These are phyloP conservation scores for Choricystis sp. DNA, from an alignment of 139 green algal species.

Conservation along the genomic window DNA sequence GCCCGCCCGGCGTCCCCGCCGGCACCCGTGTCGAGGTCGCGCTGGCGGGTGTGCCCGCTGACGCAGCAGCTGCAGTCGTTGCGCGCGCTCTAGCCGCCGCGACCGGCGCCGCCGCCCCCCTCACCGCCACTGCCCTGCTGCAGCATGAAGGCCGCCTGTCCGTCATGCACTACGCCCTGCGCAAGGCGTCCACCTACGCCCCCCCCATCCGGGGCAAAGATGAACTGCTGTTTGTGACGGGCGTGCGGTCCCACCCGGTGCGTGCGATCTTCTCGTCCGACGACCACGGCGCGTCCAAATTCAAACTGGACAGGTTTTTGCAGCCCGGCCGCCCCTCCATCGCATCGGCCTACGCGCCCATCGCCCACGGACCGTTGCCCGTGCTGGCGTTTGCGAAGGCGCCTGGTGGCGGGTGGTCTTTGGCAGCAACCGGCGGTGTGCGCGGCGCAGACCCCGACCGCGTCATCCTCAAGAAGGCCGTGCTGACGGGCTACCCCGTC, in stretches of 20 bases:
- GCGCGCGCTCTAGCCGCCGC: constrained; percentile 9
- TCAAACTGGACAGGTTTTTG: constrained; percentile 89
- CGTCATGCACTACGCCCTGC: constrained; percentile 65
- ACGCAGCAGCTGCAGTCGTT: constrained; percentile 23
- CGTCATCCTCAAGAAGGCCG: constrained; percentile 73
- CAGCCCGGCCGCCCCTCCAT: constrained; percentile 36
- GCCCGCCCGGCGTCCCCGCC: constrained; percentile 8
- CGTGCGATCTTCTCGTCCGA: constrained; percentile 55
- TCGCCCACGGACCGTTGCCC: constrained; percentile 66
- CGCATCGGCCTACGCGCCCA: constrained; percentile 66
- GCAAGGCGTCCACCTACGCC: constrained; percentile 37
- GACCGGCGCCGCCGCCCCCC: constrained; percentile 16
- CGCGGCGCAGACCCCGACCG: constrained; percentile 65
- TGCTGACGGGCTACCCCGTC: constrained; percentile 70
- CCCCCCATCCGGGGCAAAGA: constrained; percentile 65
- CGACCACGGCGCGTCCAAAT: constrained; percentile 63
- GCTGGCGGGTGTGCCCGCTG: constrained; percentile 36
- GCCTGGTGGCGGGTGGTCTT: neutral
- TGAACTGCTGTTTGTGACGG: constrained; percentile 58
- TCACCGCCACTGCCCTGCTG: constrained; percentile 61
- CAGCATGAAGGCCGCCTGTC: constrained; percentile 83
- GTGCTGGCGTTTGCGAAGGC: constrained; percentile 57
- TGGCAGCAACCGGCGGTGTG: constrained; percentile 33
- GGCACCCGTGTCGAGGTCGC: constrained; percentile 58
- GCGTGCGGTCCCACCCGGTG: constrained; percentile 32